phyloP scores from a whole-genome alignment of 2,329 filamentous ascomycete species.

The Scortechinia acanthostroma region DNA sequence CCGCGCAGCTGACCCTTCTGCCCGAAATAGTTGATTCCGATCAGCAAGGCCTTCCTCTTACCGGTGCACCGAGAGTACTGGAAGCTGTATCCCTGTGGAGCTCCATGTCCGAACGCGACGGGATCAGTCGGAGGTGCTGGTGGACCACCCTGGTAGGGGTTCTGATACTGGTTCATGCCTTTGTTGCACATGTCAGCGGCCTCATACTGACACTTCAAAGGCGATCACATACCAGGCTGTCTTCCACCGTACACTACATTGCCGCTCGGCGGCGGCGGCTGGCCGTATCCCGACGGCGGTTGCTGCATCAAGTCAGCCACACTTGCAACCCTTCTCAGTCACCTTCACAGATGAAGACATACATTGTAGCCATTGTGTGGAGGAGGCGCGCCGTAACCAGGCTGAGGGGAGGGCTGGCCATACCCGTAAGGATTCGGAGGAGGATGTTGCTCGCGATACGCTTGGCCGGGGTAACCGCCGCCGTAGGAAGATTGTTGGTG shows the following conservation, averaged over 20 bases:
- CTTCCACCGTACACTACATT: background rate
- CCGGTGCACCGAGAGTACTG: constrained; percentile 73
- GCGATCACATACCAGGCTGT: no score
- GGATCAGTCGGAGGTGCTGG: constrained; percentile 36
- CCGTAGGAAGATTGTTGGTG: constrained; percentile 1
- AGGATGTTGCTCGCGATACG: background rate
- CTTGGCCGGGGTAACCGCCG: background rate
- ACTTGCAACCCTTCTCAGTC: background rate
- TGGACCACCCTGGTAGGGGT: no score
- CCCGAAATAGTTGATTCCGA: constrained; percentile 77
- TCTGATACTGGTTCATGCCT: no score
- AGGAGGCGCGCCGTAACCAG: background rate
- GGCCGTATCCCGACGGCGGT: background rate
- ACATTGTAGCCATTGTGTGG: background rate
- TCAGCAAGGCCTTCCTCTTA: constrained; percentile 66
- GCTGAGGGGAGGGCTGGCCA: background rate
- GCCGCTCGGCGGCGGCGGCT: background rate
- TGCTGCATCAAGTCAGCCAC: background rate
- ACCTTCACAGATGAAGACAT: background rate
- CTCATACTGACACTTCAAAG: no score
- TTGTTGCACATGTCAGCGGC: no score
- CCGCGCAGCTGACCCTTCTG: constrained; percentile 66
- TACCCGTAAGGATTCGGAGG: background rate
- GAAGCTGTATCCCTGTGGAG: constrained; percentile 63
- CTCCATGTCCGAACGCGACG: constrained; percentile 61